phyloP scores from a whole-genome alignment of 2,329 filamentous ascomycete species.

The Trichophyton rubrum region DNA sequence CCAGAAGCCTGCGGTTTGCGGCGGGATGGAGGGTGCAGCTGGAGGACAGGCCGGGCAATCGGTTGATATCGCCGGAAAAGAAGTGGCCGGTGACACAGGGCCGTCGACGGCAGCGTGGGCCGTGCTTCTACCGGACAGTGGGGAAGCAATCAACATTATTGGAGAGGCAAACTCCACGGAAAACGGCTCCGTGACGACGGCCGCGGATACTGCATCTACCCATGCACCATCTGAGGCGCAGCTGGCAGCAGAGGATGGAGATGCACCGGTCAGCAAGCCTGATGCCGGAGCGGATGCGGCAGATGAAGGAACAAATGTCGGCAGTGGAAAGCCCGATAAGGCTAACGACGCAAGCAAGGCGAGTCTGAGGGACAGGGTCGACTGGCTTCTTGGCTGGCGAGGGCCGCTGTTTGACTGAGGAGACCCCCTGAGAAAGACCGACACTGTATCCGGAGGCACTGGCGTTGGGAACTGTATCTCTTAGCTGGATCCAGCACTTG shows the following conservation, averaged over 20 bases:
- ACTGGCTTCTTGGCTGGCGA: slow-evolving; percentile 10
- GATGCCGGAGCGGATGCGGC: not conserved
- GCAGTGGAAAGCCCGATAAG: not conserved
- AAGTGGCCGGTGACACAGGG: not conserved
- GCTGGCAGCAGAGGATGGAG: not conserved
- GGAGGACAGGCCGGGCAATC: not conserved
- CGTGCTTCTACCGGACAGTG: not conserved
- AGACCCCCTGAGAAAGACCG: not conserved
- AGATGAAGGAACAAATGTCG: not conserved
- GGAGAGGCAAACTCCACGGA: not conserved
- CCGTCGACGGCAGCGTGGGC: not conserved
- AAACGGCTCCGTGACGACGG: not conserved
- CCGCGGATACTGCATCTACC: not conserved
- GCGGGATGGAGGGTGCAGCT: not conserved
- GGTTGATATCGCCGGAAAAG: not conserved
- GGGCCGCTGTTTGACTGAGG: not conserved
- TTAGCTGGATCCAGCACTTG: not conserved
- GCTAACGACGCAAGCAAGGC: not conserved
- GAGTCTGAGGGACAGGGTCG: slow-evolving; percentile 8
- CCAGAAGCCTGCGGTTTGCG: not conserved
- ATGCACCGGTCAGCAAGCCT: not conserved
- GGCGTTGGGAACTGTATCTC: not conserved
- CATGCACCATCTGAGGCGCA: not conserved
- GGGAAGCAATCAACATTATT: not conserved
- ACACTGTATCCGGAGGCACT: not conserved